Percentiles rank a stretch among this genome's conserved stretches.
These are phyloP conservation scores for Schrenkiella parvula DNA, from an alignment of 345 rosid species.

Conservation along the genomic window DNA sequence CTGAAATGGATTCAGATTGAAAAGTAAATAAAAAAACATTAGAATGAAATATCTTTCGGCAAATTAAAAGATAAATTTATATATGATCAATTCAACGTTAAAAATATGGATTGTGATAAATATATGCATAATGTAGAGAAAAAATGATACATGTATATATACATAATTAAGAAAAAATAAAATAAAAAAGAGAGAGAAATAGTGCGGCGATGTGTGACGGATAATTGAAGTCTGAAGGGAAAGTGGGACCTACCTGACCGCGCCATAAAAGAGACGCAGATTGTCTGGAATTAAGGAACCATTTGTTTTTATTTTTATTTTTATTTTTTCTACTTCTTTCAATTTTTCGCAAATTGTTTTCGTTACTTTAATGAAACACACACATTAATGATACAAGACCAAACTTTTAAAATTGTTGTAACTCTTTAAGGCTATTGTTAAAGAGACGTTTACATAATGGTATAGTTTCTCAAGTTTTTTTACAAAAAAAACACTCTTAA, in stretches of 20 bases:
- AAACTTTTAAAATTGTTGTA: neutral
- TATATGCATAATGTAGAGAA: no score
- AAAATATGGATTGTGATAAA: no score
- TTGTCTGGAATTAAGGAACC: slow-evolving; percentile 36
- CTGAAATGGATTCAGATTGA: slow-evolving; percentile 8
- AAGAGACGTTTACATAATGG: no score
- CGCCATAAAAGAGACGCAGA: slow-evolving; percentile 30
- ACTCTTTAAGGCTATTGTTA: neutral
- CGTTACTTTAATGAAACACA: neutral
- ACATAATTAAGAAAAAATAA: neutral
- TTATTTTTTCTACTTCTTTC: neutral
- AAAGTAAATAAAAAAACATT: neutral
- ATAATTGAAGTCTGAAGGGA: slow-evolving; percentile 14
- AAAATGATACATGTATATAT: no score
- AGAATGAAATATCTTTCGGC: neutral
- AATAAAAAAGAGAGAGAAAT: neutral
- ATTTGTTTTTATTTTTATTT: slow-evolving; percentile 13
- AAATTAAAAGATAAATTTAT: neutral
- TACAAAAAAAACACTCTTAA: no score
- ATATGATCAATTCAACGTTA: neutral
- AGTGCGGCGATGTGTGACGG: slow-evolving; percentile 26
- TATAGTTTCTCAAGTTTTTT: no score
- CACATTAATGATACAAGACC: neutral
- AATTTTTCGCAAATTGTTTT: neutral
- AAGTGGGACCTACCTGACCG: slow-evolving; percentile 16